Conservation (phyloP, 2,329 filamentous ascomycete genomes). For the Chaetomium sp. region DNA sequence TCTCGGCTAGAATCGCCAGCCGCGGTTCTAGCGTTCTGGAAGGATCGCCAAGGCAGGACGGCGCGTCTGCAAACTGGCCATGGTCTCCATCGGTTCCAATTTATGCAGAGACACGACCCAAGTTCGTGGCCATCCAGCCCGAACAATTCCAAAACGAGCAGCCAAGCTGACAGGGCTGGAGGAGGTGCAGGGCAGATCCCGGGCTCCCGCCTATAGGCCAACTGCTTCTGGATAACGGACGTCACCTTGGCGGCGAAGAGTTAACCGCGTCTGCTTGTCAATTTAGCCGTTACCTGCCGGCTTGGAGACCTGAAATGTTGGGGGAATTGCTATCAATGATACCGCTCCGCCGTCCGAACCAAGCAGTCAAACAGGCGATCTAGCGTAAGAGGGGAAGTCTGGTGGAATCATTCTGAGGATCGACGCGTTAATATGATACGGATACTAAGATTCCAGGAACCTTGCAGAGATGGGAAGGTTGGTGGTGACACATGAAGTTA, state of each 20-base stretch:
- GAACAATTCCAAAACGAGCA: not conserved
- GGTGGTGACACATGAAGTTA: too few relatives aligned
- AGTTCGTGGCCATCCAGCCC: conserved; percentile 18
- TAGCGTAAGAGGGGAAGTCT: too few relatives aligned
- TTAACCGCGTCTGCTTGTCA: not conserved
- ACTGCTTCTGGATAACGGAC: too few relatives aligned
- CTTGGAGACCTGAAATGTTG: too few relatives aligned
- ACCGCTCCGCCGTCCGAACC: too few relatives aligned
- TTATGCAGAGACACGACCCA: conserved; percentile 21
- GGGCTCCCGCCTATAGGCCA: not conserved
- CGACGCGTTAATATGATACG: too few relatives aligned
- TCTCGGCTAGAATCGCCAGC: not conserved
- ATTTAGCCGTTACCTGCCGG: not conserved
- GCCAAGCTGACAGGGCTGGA: not conserved
- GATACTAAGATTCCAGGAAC: too few relatives aligned
- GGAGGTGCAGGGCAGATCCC: conserved; percentile 1
- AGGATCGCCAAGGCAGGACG: not conserved
- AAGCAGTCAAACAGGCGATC: too few relatives aligned
- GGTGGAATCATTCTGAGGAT: too few relatives aligned
- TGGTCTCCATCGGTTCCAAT: not conserved
- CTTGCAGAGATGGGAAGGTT: too few relatives aligned
- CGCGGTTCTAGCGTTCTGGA: not conserved
- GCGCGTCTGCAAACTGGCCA: not conserved
- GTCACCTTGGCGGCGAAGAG: not conserved
- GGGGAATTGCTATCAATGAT: too few relatives aligned